These are phyloP conservation scores for Thoreauomyces humboldtii DNA, from an alignment of 192 early-diverging fungal genomes.

Conservation along the genomic window DNA sequence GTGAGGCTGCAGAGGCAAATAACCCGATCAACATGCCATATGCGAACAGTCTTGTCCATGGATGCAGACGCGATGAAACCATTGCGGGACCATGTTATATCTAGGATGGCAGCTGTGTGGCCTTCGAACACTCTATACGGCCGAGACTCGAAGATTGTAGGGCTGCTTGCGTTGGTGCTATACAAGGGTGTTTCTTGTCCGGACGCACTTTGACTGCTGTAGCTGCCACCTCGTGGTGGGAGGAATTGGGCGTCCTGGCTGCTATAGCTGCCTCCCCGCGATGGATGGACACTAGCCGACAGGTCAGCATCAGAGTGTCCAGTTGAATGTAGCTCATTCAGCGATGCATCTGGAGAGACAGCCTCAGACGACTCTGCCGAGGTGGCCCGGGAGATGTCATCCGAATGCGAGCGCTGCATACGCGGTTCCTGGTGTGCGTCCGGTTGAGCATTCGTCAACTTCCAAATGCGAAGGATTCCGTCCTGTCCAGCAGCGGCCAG, in stretches of 20 bases:
- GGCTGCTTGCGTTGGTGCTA: background rate
- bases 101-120: constrained; percentile 71
- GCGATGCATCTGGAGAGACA: background rate
- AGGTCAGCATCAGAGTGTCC: background rate
- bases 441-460: background rate
- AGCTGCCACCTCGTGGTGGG: background rate
- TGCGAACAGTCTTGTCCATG: constrained; percentile 78
- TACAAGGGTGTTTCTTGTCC: background rate
- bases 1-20: constrained; percentile 78
- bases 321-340: too few relatives aligned
- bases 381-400: background rate
- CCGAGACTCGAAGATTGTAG: constrained; percentile 25
- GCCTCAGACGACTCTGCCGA: background rate
- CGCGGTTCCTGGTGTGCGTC: background rate
- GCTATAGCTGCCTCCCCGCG: background rate
- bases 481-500: constrained; percentile 80
- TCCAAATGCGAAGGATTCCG: constrained; percentile 68
- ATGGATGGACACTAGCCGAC: background rate
- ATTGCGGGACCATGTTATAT: constrained; percentile 51
- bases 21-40: constrained; percentile 75
- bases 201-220: background rate
- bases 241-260: background rate
- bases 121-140: constrained; percentile 74
- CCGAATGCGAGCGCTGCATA: too few relatives aligned
- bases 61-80: constrained; percentile 79